Evolutionary conservation across 2,329 filamentous ascomycete genomes (phyloP).

Genomic region (Cercospora nicotianae): DNA sequence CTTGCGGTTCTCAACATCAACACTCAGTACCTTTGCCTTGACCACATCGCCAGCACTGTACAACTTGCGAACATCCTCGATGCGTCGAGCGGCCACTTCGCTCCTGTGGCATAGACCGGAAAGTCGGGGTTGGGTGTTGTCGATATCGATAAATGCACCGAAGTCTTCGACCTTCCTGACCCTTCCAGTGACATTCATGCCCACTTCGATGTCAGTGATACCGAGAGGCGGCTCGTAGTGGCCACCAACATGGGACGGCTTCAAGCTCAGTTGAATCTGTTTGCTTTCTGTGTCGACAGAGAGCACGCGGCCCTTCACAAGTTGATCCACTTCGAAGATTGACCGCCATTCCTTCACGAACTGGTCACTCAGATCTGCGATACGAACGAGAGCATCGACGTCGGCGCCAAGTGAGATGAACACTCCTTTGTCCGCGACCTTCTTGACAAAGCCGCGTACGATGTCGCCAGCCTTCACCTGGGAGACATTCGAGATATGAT

Average conservation of each 20-base stretch:
- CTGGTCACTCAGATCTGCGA: conserved; percentile 84
- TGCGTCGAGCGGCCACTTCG: conserved; percentile 81
- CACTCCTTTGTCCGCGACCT: conserved; percentile 82
- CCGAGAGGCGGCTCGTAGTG: conserved; percentile 72
- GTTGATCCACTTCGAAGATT: conserved; percentile 80
- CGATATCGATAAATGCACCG: conserved; percentile 88
- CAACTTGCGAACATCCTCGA: conserved; percentile 82
- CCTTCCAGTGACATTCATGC: conserved; percentile 83
- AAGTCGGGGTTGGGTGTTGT: conserved; percentile 75
- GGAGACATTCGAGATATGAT: conserved; percentile 69
- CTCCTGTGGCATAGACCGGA: conserved; percentile 91
- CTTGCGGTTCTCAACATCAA: conserved; percentile 72
- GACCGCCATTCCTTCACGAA: conserved; percentile 97
- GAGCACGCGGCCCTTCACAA: conserved; percentile 84
- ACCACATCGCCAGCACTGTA: conserved; percentile 91
- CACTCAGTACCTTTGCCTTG: conserved; percentile 81
- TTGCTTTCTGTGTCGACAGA: conserved; percentile 66
- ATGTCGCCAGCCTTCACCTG: conserved; percentile 76
- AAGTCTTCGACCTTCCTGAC: conserved; percentile 93
- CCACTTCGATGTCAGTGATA: conserved; percentile 73
- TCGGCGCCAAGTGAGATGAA: conserved; percentile 82
- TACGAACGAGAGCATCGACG: conserved; percentile 77
- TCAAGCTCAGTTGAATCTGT: conserved; percentile 83
- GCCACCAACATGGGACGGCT: conserved; percentile 77
- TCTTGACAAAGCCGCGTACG: conserved; percentile 87